Evolutionary conservation across 805 yeast genomes (phyloP).

Genomic region (Tanozyma kutaoensis): DNA sequence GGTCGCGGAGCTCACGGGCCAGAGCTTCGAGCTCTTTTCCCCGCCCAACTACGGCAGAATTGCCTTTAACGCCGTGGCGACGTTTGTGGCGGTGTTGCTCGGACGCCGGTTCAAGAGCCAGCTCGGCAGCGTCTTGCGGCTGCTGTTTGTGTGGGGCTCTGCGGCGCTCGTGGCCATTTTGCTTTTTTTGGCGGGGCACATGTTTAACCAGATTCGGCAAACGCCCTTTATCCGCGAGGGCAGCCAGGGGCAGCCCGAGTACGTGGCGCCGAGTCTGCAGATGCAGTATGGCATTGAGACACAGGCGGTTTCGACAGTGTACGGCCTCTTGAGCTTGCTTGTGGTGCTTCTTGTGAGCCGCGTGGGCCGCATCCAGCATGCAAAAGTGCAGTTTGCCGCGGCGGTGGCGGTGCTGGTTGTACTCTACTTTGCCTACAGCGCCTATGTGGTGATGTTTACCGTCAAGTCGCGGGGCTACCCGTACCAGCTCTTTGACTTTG

Average conservation of each 20-base stretch:
- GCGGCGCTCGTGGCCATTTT: conserved; percentile 48
- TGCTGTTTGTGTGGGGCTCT: conserved; percentile 63
- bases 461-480: conserved; percentile 73
- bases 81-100: conserved; percentile 15
- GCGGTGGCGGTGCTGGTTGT: conserved; percentile 29
- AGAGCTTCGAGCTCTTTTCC: conserved; percentile 19
- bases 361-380: conserved; percentile 34
- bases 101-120: conserved; percentile 14
- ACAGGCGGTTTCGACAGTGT: conserved; percentile 64
- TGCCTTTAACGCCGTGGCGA: conserved; percentile 19
- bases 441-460: conserved; percentile 51
- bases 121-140: conserved; percentile 27
- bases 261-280: conserved; percentile 48
- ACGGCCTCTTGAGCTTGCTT: conserved; percentile 53
- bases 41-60: conserved; percentile 30
- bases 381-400: conserved; percentile 34
- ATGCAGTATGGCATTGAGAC: conserved; percentile 81
- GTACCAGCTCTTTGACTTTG: conserved; percentile 33
- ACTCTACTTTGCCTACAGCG: conserved; percentile 48
- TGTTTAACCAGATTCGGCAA: conserved; percentile 81
- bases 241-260: conserved; percentile 21
- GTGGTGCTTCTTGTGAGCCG: conserved; percentile 46
- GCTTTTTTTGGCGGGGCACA: conserved; percentile 76
- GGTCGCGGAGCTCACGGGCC: conserved; percentile 20
- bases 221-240: conserved; percentile 46